These are phyloP conservation scores for Paralagenidium karlingii DNA, from an alignment of 352 stramenopile genomes.

Conservation along the genomic window DNA sequence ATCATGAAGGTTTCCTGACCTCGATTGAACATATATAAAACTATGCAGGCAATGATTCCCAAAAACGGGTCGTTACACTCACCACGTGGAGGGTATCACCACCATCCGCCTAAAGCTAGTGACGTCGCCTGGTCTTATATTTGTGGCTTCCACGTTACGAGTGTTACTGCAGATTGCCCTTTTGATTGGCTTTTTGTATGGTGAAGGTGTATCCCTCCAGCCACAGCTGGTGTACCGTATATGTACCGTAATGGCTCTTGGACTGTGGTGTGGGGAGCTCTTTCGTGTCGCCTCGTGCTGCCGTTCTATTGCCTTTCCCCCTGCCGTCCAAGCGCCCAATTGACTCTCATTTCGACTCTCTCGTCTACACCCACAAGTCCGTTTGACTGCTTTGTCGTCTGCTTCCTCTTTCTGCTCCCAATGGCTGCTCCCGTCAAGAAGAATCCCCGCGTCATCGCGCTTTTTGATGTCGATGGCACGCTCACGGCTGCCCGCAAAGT, in stretches of 20 bases:
- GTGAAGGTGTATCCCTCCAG: no score
- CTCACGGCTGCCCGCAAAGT: conserved; percentile 92
- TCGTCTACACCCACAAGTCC: neutral
- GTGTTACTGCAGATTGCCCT: no score
- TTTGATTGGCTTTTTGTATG: no score
- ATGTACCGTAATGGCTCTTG: no score
- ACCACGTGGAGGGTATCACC: no score
- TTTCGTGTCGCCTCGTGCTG: neutral
- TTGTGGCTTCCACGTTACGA: no score
- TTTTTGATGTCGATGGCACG: conserved; percentile 99
- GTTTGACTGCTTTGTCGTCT: neutral
- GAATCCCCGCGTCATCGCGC: conserved; percentile 91
- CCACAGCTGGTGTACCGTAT: no score
- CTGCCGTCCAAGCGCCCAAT: neutral
- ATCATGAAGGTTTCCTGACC: no score
- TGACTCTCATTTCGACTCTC: neutral
- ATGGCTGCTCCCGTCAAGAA: conserved; percentile 5
- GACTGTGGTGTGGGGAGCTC: neutral
- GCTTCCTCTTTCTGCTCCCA: neutral
- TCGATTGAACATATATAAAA: conserved; percentile 2
- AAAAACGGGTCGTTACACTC: no score
- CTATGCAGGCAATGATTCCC: neutral
- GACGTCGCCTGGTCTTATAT: no score
- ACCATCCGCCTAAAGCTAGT: no score
- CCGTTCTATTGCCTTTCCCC: neutral